Percentiles rank a stretch among this genome's conserved stretches.
phyloP scores from a whole-genome alignment of 2,329 filamentous ascomycete species.

The Penicillium fuscoglaucum region DNA sequence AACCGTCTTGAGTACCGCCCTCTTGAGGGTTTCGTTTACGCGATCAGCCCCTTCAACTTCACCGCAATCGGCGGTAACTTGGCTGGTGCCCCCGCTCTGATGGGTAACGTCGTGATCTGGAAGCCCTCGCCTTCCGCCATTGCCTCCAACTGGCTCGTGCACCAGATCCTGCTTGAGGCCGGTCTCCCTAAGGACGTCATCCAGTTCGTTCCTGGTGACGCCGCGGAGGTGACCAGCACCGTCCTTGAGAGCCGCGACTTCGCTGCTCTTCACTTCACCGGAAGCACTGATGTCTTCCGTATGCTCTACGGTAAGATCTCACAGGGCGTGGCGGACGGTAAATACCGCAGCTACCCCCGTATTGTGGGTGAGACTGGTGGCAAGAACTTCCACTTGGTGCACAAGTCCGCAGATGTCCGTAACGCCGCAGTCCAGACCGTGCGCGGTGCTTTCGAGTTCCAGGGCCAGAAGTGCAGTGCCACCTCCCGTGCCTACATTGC shows the following conservation, averaged over 20 bases:
- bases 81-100: slow-evolving; percentile 75
- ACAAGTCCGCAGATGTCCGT: slow-evolving; percentile 71
- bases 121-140: slow-evolving; percentile 91
- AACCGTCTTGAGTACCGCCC: slow-evolving; percentile 88
- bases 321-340: slow-evolving; percentile 74
- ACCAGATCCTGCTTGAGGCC: slow-evolving; percentile 87
- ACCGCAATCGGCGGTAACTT: slow-evolving; percentile 92
- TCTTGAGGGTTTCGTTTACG: slow-evolving; percentile 93
- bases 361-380: slow-evolving; percentile 89
- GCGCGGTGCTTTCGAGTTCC: slow-evolving; percentile 85
- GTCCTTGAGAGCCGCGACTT: slow-evolving; percentile 78
- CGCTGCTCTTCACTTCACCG: slow-evolving; percentile 91
- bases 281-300: slow-evolving; percentile 88
- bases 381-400: slow-evolving; percentile 89
- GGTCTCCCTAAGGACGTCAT: slow-evolving; percentile 87
- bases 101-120: slow-evolving; percentile 95
- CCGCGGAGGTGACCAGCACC: slow-evolving; percentile 76
- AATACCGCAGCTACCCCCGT: slow-evolving; percentile 80
- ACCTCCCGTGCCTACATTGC: slow-evolving; percentile 79
- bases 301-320: slow-evolving; percentile 85
- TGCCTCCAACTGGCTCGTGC: slow-evolving; percentile 86
- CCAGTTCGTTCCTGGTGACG: slow-evolving; percentile 88
- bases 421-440: slow-evolving; percentile 82
- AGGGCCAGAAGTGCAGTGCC: slow-evolving; percentile 88
- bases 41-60: slow-evolving; percentile 94